A percentile compares a stretch with the other conserved stretches of the same genome.
Evolutionary conservation across 805 yeast species (phyloP).

Genomic region (Blastobotrys chiropterorum): DNA sequence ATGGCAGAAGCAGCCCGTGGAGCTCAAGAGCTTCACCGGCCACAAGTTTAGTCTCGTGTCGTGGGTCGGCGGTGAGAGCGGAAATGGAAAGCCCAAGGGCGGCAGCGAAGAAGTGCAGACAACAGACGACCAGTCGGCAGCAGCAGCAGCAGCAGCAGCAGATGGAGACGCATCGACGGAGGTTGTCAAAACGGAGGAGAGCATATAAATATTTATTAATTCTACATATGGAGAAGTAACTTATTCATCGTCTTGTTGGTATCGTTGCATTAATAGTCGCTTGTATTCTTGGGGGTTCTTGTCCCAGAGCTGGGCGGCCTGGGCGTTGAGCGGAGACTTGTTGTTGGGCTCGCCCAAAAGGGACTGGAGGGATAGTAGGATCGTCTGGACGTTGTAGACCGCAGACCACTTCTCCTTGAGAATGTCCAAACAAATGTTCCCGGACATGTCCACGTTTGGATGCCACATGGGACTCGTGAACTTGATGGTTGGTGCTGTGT

Average conservation of each 20-base stretch:
- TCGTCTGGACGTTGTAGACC: conserved; percentile 54
- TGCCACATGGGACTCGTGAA: conserved; percentile 60
- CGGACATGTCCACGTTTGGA: conserved; percentile 58
- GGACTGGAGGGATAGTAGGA: conserved; percentile 51
- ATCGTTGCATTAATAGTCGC: conserved; percentile 33
- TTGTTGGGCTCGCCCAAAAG: conserved; percentile 60
- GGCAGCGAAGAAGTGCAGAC: too few species aligned
- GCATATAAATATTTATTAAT: too few species aligned
- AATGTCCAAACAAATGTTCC: conserved; percentile 60
- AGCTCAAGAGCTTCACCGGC: conserved; percentile 42
- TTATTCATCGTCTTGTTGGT: conserved; percentile 30
- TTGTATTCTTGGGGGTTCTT: conserved; percentile 38
- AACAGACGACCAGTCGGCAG: too few species aligned
- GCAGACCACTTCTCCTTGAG: conserved; percentile 63
- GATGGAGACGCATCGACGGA: too few species aligned
- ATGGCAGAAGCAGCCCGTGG: conserved; percentile 39
- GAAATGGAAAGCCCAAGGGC: too few species aligned
- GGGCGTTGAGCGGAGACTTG: conserved; percentile 47
- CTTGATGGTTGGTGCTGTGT: conserved; percentile 48
- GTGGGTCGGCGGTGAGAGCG: conserved; percentile 37
- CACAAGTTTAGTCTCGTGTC: conserved; percentile 31
- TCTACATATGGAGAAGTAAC: neutral
- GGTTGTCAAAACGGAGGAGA: too few species aligned
- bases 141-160: too few species aligned
- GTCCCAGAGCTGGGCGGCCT: conserved; percentile 53